A percentile compares a stretch with the other conserved stretches of the same genome.
These are phyloP conservation scores for Penicillium alfredii DNA, from an alignment of 495 filamentous ascomycete genomes.

Conservation along the genomic window DNA sequence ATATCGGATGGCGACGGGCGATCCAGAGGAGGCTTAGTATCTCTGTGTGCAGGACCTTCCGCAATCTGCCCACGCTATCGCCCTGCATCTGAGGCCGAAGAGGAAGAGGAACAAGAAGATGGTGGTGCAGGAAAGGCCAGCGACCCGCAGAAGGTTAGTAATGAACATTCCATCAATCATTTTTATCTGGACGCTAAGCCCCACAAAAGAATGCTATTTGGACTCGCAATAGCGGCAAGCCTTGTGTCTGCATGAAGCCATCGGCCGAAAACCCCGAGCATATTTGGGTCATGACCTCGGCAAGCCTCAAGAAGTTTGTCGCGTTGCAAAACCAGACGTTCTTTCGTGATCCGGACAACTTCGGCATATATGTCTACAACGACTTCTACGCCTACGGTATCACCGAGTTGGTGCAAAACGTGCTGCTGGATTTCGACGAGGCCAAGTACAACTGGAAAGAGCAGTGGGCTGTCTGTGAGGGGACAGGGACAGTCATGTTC, in stretches of 20 bases:
- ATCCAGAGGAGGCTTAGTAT: no score
- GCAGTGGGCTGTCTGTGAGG: conserved; percentile 33
- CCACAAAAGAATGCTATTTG: no score
- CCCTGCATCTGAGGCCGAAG: no score
- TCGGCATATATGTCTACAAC: conserved; percentile 37
- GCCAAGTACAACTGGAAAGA: conserved; percentile 24
- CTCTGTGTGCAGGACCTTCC: no score
- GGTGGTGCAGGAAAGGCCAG: no score
- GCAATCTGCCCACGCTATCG: no score
- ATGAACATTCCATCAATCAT: no score
- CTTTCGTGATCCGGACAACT: conserved; percentile 30
- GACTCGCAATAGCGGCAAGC: not conserved
- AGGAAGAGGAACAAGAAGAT: no score
- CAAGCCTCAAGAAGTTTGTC: not conserved
- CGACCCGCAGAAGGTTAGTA: no score
- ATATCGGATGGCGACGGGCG: no score
- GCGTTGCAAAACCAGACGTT: not conserved
- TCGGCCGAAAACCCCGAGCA: not conserved
- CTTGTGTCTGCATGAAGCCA: not conserved
- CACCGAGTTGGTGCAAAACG: conserved; percentile 36
- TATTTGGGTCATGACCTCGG: not conserved
- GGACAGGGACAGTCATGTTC: conserved; percentile 17
- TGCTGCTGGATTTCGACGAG: conserved; percentile 32
- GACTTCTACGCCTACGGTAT: conserved; percentile 34
- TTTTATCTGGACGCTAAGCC: no score